Conservation (phyloP, 1,139 yeast species). For the Diutina ranongensis region DNA sequence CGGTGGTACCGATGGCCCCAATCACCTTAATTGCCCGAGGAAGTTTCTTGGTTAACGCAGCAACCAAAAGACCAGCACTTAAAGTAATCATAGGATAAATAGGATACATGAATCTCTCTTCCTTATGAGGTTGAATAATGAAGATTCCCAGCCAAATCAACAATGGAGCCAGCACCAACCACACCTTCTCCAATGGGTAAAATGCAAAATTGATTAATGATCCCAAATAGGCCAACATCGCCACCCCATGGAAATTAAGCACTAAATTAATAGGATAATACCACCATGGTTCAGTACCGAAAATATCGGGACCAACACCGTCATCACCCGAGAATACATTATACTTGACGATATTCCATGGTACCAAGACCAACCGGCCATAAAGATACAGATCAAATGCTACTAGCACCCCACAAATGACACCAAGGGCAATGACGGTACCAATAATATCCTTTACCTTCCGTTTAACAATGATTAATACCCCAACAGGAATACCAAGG, state of each 20-base stretch:
- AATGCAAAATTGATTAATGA: constrained; percentile 16
- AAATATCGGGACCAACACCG: constrained; percentile 80
- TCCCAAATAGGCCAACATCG: constrained; percentile 35
- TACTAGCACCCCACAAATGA: constrained; percentile 24
- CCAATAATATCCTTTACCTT: constrained; percentile 10
- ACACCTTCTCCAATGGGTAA: constrained; percentile 6
- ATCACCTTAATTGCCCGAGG: neutral
- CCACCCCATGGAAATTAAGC: constrained; percentile 58
- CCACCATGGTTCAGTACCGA: constrained; percentile 77
- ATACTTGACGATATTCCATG: constrained; percentile 72
- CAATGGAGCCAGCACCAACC: constrained; percentile 19
- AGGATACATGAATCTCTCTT: constrained; percentile 84
- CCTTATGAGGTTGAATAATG: constrained; percentile 77
- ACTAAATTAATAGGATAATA: constrained; percentile 62
- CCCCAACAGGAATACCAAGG: constrained; percentile 49
- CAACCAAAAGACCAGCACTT: constrained; percentile 46
- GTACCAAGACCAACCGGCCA: constrained; percentile 47
- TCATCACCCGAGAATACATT: constrained; percentile 63
- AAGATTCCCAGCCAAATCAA: constrained; percentile 60
- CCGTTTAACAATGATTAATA: constrained; percentile 4
- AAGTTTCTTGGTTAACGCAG: constrained; percentile 8
- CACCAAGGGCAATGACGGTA: constrained; percentile 7
- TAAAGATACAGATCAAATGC: constrained; percentile 57
- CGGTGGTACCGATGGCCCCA: neutral
- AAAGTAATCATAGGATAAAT: constrained; percentile 59